A percentile compares a stretch with the other conserved stretches of the same genome.
Conservation (phyloP, 208 protist genomes). For the Blastocrithidia nonstop region DNA sequence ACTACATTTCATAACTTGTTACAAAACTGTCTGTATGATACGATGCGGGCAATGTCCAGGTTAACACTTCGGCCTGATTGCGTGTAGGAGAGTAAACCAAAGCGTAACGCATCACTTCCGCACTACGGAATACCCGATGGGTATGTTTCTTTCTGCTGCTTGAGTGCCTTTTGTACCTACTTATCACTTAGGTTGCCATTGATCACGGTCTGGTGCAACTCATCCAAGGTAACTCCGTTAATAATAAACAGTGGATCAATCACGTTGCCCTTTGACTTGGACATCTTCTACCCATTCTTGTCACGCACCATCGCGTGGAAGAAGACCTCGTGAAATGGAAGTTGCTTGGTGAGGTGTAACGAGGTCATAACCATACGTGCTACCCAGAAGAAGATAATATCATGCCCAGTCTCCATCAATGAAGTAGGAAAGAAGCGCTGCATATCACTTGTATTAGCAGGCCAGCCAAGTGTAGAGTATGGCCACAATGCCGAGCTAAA, state of each 20-base stretch:
- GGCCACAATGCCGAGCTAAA: conserved; percentile 99
- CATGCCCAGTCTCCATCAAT: conserved; percentile 98
- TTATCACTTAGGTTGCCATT: conserved; percentile 89
- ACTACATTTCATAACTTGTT: conserved; percentile 99
- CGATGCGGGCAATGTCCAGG: conserved; percentile 95
- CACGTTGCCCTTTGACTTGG: conserved; percentile 99
- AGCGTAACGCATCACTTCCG: conserved; percentile 98
- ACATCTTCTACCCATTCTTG: conserved; percentile 99
- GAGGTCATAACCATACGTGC: conserved; percentile 99
- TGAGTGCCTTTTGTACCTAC: conserved; percentile 84
- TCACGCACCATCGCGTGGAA: conserved; percentile 99
- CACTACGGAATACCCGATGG: conserved; percentile 94
- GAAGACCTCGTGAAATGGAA: conserved; percentile 96
- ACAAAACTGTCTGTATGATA: conserved; percentile 96
- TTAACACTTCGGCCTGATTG: conserved; percentile 92
- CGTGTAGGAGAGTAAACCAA: conserved; percentile 96
- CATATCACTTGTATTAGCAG: conserved; percentile 81
- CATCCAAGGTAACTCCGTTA: conserved; percentile 90
- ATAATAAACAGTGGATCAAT: conserved; percentile 99
- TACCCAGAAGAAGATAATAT: conserved; percentile 99
- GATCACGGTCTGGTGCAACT: conserved; percentile 86
- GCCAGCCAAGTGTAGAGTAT: conserved; percentile 96
- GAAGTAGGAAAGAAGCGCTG: conserved; percentile 93
- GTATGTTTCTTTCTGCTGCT: conserved; percentile 89
- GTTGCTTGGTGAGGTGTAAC: conserved; percentile 87